Percentiles rank a stretch among this genome's conserved stretches.
Evolutionary conservation across 441 rosid genomes (phyloP).

Genomic region (Geranium incanum): DNA sequence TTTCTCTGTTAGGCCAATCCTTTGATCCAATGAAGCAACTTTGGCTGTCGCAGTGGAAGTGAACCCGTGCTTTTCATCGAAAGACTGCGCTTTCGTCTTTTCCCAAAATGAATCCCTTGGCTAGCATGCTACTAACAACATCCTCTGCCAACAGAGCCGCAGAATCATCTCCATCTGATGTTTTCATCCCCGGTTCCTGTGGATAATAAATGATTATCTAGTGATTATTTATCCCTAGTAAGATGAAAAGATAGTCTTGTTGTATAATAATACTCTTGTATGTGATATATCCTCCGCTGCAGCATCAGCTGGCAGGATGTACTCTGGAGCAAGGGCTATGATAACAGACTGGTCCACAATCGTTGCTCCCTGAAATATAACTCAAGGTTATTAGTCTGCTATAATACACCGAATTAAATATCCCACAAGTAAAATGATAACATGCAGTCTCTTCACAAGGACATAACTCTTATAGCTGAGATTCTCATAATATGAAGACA

Average conservation of each 20-base stretch:
- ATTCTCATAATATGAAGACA: neutral
- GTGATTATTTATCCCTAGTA: neutral
- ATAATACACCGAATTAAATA: no score
- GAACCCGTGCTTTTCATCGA: conserved; percentile 42
- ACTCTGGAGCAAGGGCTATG: conserved; percentile 43
- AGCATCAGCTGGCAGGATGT: conserved; percentile 30
- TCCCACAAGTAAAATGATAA: neutral
- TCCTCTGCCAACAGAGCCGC: conserved; percentile 10
- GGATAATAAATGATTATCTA: neutral
- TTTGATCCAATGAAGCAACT: conserved; percentile 52
- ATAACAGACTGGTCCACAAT: conserved; percentile 47
- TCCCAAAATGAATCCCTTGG: conserved; percentile 24
- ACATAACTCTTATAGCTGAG: neutral
- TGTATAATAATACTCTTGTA: conserved; percentile 15
- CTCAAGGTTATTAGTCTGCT: neutral
- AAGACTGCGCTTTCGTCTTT: conserved; percentile 22
- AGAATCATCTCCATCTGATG: conserved; percentile 5
- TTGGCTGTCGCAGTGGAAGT: conserved; percentile 43
- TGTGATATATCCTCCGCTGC: conserved; percentile 15
- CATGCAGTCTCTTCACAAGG: neutral
- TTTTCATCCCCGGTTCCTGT: conserved; percentile 17
- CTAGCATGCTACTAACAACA: conserved; percentile 27
- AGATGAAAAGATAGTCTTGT: neutral
- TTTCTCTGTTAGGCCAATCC: conserved; percentile 53
- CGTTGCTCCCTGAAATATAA: conserved; percentile 43